Base-by-base conservation (phyloP, 768 basidiomycete species). In the Hygrophorus pudorinus region DNA sequence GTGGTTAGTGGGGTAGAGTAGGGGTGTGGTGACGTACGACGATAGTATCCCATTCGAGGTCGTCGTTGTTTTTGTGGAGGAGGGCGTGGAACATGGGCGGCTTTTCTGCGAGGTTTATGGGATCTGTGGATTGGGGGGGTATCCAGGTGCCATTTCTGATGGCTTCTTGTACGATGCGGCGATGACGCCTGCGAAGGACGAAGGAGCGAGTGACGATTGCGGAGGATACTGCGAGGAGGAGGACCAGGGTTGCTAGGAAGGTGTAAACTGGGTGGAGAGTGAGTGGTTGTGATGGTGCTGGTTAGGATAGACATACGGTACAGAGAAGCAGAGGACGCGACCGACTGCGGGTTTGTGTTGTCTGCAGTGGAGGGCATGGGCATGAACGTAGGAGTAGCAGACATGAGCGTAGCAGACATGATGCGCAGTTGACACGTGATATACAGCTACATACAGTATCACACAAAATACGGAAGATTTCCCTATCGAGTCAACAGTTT, bases 141-240 rank as follows among this genome's bases (percentile, higher is more conserved):
- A 73, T 48, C 72, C 76, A 81, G 5, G 78, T 78, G 7, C 80
- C 80, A 46, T 78, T 75, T 17, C 71, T 65, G 49, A 81, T 81
- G 13, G 78, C 79, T 48, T 81, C 78, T 42, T 75, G 78, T 27
- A 81, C 64, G 53, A 78, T 56, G 5, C 67, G 68, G 13, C 75
- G 70, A 45, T 79, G 76, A 3, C 82, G 71, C 11, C 79, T 62
- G 2, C 82, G 71, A n/a, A 83, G 66, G 32, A 82, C 48, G 46
- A 81, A 68, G 16, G 79, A 81, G 29, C 82, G 78, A 37, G 74
- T 51, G 48, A 84, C 72, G 55, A 84, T 81, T 10, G 78, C 78
- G 2, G 73, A 73, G 7, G 79, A 81, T n/a, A 85, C 75, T 32
- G 68, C 66, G 17, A 84, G 70, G 14, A 85, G 72, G 16, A 83